Evolutionary conservation across 176 grass and related monocot species (phyloP).

Genomic region (Pharus latifolius): DNA sequence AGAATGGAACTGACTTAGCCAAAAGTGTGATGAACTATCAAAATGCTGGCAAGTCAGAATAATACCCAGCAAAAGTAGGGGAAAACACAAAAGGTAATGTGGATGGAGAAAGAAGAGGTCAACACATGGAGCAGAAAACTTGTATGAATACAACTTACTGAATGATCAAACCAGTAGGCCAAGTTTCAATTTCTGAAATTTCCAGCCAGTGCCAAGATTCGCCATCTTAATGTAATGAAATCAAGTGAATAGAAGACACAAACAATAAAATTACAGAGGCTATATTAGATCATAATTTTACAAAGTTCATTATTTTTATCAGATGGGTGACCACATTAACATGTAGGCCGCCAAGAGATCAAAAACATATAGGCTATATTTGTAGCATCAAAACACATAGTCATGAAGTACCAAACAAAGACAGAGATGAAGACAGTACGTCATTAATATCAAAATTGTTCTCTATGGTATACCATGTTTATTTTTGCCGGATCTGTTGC

Average conservation of each 20-base stretch:
- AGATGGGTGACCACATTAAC: not conserved
- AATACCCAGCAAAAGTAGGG: not conserved
- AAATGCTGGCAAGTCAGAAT: not conserved
- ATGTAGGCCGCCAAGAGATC: not conserved
- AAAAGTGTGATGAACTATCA: not conserved
- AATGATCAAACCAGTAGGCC: not conserved
- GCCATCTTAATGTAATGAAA: not conserved
- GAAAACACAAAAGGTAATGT: not conserved
- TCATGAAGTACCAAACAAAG: too few relatives aligned
- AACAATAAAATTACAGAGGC: not conserved
- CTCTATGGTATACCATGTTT: constrained; percentile 30
- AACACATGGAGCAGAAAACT: not conserved
- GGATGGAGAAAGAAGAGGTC: not conserved
- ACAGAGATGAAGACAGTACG: not conserved
- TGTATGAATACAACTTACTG: not conserved
- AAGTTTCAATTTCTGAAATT: not conserved
- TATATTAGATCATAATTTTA: not conserved
- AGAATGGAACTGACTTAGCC: not conserved
- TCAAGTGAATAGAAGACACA: not conserved
- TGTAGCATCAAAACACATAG: too few relatives aligned
- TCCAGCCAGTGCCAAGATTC: not conserved
- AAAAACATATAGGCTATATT: not conserved
- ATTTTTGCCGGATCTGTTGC: constrained; percentile 30
- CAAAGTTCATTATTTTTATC: not conserved
- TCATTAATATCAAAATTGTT: constrained; percentile 20